Base-by-base conservation (phyloP, 2,329 filamentous ascomycete genomes). In the Talaromyces amestolkiae region DNA sequence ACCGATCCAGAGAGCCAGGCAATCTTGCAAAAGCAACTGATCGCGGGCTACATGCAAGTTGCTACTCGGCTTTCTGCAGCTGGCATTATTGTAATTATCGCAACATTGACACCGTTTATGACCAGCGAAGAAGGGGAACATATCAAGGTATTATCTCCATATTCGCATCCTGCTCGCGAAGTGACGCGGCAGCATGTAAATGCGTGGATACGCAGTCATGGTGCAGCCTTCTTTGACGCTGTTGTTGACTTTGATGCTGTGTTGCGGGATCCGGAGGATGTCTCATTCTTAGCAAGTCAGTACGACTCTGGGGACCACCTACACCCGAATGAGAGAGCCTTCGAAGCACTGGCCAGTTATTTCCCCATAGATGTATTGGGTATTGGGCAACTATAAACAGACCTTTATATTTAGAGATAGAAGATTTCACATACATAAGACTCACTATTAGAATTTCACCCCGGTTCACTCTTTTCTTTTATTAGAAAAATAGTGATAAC, bases 91-190 rank as follows among this genome's bases (percentile, higher is more conserved):
- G 79, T 88, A 8, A 87, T 89, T 69, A 87, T 80, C 0, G 87
- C 85, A 0, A 91, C 89, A 0, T 89, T 90, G 66, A 90, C 87
- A 3, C 88, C 87, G 0, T 91, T 91, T 69, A 78, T 74, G 9
- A 81, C 79, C 9, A 75, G 24, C 35, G 10, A 43, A 9, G 31
- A 22, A 19, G 51, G 76, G 0, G 45, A 35, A 3, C 59, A 47
- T 4, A 74, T 77, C 3, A 76, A 70, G 17, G 69, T 69, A 5
- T 27, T 66, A 43, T 83, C 88, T 74, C 76, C 81, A 31, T 90
- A 90, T 70, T 84, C 81, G 10, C 77, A 82, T 68, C 79, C 84
- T 0, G 76, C 81, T 47, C 76, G 87, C 8, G 87, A 91, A 71
- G 74, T 77, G 69, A 86, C 86, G 1, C 76, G 88, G 58, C 79